Conservation (phyloP, 306 rosid genomes). For the Lupinus albus region DNA sequence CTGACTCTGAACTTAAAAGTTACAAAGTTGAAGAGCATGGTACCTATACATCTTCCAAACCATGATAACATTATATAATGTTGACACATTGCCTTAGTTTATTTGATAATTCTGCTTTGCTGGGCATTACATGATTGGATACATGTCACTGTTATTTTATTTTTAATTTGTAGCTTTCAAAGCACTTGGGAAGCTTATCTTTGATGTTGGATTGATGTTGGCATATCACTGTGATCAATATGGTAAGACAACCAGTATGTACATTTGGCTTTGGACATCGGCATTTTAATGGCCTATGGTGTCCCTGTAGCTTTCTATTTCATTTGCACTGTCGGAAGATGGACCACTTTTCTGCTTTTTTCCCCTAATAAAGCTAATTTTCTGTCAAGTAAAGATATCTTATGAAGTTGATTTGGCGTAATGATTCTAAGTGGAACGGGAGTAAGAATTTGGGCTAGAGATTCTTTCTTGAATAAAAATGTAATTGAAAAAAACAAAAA, state of each 20-base stretch:
- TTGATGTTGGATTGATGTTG: conserved; percentile 90
- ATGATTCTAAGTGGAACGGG: conserved; percentile 6
- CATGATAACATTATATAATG: conserved; percentile 19
- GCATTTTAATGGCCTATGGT: conserved; percentile 12
- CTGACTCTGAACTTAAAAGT: conserved; percentile 19
- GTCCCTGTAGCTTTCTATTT: conserved; percentile 27
- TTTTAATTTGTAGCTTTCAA: conserved; percentile 70
- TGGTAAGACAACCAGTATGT: conserved; percentile 53
- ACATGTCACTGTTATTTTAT: conserved; percentile 32
- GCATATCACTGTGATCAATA: conserved; percentile 90
- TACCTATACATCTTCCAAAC: conserved; percentile 28
- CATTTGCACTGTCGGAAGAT: conserved; percentile 2
- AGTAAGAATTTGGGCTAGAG: conserved; percentile 22
- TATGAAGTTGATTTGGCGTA: conserved; percentile 27
- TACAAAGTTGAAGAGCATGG: conserved; percentile 26
- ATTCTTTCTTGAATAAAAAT: conserved; percentile 15
- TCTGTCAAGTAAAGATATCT: neutral
- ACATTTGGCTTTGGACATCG: conserved; percentile 18
- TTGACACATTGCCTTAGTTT: neutral
- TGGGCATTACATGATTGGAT: conserved; percentile 33
- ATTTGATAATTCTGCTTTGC: conserved; percentile 14
- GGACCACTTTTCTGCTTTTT: conserved; percentile 10
- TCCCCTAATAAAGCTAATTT: neutral
- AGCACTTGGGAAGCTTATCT: conserved; percentile 86
- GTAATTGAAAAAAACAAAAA: neutral